phyloP scores from a whole-genome alignment of 208 protist genomes.

The Acanthamoeba royreba region DNA sequence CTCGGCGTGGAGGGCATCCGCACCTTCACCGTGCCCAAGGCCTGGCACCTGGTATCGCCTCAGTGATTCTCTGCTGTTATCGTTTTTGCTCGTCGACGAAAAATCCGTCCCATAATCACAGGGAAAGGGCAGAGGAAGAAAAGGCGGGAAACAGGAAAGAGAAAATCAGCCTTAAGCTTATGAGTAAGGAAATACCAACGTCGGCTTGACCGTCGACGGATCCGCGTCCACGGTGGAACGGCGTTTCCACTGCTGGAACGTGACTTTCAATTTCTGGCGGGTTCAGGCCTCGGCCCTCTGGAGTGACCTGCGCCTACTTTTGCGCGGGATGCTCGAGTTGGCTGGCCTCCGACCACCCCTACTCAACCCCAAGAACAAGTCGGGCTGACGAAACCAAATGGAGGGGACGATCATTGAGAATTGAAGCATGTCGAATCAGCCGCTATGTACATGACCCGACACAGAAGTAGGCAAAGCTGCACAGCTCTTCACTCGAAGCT shows the following conservation, averaged over 20 bases:
- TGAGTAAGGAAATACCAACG: background rate
- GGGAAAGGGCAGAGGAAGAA: too few relatives aligned
- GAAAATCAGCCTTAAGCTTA: background rate
- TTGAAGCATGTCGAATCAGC: too few relatives aligned
- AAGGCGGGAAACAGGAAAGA: background rate
- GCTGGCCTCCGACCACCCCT: background rate
- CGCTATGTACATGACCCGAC: too few relatives aligned
- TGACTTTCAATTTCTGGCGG: background rate
- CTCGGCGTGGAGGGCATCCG: slow-evolving; percentile 15
- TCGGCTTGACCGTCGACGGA: background rate
- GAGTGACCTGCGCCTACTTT: background rate
- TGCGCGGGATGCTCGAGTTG: background rate
- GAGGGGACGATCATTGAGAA: too few relatives aligned
- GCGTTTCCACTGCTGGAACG: too few relatives aligned
- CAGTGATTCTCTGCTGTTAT: too few relatives aligned
- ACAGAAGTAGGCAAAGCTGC: too few relatives aligned
- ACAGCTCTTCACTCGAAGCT: background rate
- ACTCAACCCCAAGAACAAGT: background rate
- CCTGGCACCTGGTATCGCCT: background rate
- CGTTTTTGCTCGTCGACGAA: too few relatives aligned
- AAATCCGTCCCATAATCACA: too few relatives aligned
- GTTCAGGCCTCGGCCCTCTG: background rate
- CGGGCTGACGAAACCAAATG: too few relatives aligned
- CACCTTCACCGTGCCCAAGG: slow-evolving; percentile 24
- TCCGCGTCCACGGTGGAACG: background rate